Percentiles rank a stretch among this genome's conserved stretches.
phyloP scores from a whole-genome alignment of 441 rosid genomes.

The Pelargonium australe region DNA sequence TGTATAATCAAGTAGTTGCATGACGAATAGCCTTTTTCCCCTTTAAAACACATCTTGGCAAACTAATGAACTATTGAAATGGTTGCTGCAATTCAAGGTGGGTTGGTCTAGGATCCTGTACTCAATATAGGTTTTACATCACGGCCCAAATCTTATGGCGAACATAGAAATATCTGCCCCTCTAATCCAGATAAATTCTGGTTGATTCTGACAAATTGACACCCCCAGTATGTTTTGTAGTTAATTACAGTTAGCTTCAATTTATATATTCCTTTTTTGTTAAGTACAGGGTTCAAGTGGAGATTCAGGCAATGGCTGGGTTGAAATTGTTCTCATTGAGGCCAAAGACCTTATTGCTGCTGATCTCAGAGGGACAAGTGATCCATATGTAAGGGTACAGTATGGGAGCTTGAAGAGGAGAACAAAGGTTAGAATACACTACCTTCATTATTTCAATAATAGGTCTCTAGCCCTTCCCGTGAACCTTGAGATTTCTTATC shows the following conservation, averaged over 20 bases:
- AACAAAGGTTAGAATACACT: conserved; percentile 56
- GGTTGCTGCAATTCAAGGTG: not conserved
- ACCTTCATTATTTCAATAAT: not conserved
- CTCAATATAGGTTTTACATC: not conserved
- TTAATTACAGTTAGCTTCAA: conserved; percentile 3
- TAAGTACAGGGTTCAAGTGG: conserved; percentile 32
- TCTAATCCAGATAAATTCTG: not conserved
- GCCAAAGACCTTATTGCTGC: conserved; percentile 87
- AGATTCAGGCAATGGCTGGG: conserved; percentile 55
- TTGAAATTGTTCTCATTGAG: conserved; percentile 80
- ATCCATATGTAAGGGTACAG: conserved; percentile 90
- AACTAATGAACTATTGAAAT: not conserved
- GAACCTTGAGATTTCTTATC: no score
- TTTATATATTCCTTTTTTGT: conserved; percentile 8
- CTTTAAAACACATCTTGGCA: not conserved
- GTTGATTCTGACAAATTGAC: not conserved
- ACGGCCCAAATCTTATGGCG: not conserved
- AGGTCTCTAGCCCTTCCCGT: no score
- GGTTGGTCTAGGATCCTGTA: not conserved
- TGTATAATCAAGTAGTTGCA: not conserved
- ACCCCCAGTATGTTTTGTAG: not conserved
- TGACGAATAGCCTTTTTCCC: not conserved
- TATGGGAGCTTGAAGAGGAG: conserved; percentile 73
- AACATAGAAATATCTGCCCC: not conserved
- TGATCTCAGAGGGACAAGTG: conserved; percentile 94